These are phyloP conservation scores for Cornus florida DNA, from an alignment of 148 eudicot species.

Conservation along the genomic window DNA sequence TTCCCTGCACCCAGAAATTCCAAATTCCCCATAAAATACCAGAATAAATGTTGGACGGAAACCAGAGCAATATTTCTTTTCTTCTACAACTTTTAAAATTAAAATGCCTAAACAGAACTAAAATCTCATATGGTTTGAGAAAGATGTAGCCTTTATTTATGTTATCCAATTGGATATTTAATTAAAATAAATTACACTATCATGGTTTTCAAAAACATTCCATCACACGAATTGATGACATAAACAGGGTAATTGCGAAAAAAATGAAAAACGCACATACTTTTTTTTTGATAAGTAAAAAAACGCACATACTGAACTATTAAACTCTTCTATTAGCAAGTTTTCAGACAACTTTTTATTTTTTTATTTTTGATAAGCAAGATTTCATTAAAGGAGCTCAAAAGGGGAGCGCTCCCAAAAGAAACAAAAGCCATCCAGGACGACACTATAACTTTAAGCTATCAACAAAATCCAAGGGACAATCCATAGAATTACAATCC, in stretches of 20 bases:
- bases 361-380: no score
- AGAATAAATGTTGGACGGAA: slow-evolving; percentile 11
- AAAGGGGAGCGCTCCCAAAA: no score
- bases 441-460: no score
- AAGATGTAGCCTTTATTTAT: no score
- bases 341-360: no score
- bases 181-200: no score
- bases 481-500: no score
- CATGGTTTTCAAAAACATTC: not conserved
- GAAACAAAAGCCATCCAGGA: no score
- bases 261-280: not conserved
- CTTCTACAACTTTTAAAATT: not conserved
- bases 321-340: no score
- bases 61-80: not conserved
- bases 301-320: not conserved
- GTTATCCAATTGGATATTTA: not conserved
- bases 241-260: not conserved
- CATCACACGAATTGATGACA: not conserved
- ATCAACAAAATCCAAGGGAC: no score
- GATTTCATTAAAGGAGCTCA: no score
- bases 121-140: not conserved
- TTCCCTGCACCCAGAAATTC: slow-evolving; percentile 17
- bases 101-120: not conserved
- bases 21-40: not conserved
- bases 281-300: no score